A percentile compares a stretch with the other conserved stretches of the same genome.
Conservation (phyloP, 805 yeast species). For the Nakazawaea wickerhamii region DNA sequence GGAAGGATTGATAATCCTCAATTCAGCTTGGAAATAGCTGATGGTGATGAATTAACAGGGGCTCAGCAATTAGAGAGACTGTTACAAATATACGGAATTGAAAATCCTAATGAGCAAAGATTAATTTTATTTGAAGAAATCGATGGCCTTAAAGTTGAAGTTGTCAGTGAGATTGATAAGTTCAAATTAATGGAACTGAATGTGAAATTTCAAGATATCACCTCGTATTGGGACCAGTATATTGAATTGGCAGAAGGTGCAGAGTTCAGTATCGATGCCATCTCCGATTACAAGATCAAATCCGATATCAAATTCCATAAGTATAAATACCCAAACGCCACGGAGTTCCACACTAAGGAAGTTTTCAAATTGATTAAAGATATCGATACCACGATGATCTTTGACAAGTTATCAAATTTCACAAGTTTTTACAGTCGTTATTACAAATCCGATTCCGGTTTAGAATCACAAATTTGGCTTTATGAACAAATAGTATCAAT, state of each 20-base stretch:
- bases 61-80: neutral
- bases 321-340: conserved; percentile 50
- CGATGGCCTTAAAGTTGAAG: conserved; percentile 3
- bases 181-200: conserved; percentile 35
- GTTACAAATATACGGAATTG: neutral
- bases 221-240: conserved; percentile 35
- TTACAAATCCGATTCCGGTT: conserved; percentile 68
- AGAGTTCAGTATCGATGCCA: conserved; percentile 20
- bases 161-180: conserved; percentile 32
- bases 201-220: conserved; percentile 58
- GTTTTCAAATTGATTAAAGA: conserved; percentile 36
- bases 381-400: conserved; percentile 44
- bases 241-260: conserved; percentile 33
- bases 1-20: neutral
- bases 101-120: conserved; percentile 3
- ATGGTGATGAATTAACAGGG: neutral
- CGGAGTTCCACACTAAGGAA: conserved; percentile 25
- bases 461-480: conserved; percentile 69
- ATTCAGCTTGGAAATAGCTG: neutral
- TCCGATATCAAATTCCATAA: conserved; percentile 16
- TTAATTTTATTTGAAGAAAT: conserved; percentile 2
- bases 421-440: conserved; percentile 72
- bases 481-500: conserved; percentile 35
- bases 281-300: conserved; percentile 17
- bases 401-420: conserved; percentile 52